Evolutionary conservation across 495 filamentous ascomycete genomes (phyloP).

Genomic region (Podospora didyma): DNA sequence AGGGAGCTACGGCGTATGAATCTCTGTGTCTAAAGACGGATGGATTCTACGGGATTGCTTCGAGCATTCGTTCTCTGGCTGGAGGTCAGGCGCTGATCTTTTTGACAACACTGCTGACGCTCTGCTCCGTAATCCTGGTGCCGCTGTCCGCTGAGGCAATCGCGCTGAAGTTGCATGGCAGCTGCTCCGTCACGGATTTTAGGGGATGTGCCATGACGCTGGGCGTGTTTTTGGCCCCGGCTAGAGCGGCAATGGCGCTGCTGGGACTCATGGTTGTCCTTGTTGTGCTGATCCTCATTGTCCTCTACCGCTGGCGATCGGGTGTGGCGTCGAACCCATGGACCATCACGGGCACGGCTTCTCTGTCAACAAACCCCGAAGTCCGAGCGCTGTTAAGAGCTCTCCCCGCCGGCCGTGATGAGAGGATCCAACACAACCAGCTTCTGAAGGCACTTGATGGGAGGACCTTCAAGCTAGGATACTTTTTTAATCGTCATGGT

Average conservation of each 20-base stretch:
- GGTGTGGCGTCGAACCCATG: slow-evolving; percentile 38
- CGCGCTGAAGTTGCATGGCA: slow-evolving; percentile 28
- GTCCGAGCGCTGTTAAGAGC: slow-evolving; percentile 23
- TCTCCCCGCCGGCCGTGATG: slow-evolving; percentile 19
- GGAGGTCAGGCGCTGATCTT: slow-evolving; percentile 26
- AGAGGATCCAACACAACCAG: slow-evolving; percentile 16
- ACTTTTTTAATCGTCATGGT: slow-evolving; percentile 27
- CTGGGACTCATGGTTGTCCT: slow-evolving; percentile 26
- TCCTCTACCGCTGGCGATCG: slow-evolving; percentile 26
- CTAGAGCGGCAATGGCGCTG: slow-evolving; percentile 20
- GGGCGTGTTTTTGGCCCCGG: slow-evolving; percentile 26
- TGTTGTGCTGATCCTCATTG: slow-evolving; percentile 18
- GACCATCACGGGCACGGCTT: slow-evolving; percentile 36
- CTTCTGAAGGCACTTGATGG: slow-evolving; percentile 21
- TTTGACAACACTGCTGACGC: slow-evolving; percentile 23
- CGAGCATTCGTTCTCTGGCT: slow-evolving; percentile 20
- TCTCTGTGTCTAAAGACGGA: slow-evolving; percentile 29
- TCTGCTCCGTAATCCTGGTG: slow-evolving; percentile 27
- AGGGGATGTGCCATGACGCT: slow-evolving; percentile 33
- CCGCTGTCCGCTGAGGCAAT: slow-evolving; percentile 32
- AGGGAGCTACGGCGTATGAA: slow-evolving; percentile 13
- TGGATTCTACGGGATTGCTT: slow-evolving; percentile 20
- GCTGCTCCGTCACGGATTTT: slow-evolving; percentile 18
- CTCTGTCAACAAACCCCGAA: slow-evolving; percentile 30
- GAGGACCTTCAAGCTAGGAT: slow-evolving; percentile 32